A percentile compares a stretch with the other conserved stretches of the same genome.
phyloP scores from a whole-genome alignment of 2,329 filamentous ascomycete genomes.

The Sclerotinia glacialis region DNA sequence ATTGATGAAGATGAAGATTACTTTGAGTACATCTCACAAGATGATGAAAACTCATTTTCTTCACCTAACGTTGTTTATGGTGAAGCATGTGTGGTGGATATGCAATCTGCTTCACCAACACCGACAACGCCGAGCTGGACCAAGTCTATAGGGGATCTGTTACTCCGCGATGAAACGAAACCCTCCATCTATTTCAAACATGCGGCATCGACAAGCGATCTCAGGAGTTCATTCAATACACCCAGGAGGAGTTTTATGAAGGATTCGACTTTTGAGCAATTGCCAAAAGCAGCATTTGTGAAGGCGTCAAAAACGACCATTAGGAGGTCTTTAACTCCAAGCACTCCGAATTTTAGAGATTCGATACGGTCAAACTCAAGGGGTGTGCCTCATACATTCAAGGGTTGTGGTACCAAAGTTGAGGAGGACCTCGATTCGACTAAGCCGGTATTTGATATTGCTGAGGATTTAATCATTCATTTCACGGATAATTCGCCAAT shows the following conservation, averaged over 20 bases:
- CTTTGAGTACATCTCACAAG: constrained; percentile 23
- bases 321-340: constrained; percentile 33
- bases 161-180: not conserved
- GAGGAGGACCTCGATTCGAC: constrained; percentile 24
- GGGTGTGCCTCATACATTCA: not conserved
- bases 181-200: constrained; percentile 22
- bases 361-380: constrained; percentile 5
- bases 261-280: constrained; percentile 24
- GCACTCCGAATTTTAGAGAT: constrained; percentile 18
- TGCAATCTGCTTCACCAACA: constrained; percentile 29
- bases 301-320: constrained; percentile 38
- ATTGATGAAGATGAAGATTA: constrained; percentile 25
- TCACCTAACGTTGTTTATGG: constrained; percentile 32
- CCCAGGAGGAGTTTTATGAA: not conserved
- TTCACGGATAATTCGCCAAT: constrained; percentile 51
- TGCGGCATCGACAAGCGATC: constrained; percentile 25
- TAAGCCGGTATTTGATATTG: constrained; percentile 49
- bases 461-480: constrained; percentile 57
- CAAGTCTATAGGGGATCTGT: constrained; percentile 28
- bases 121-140: constrained; percentile 24
- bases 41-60: constrained; percentile 21
- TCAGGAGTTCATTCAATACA: constrained; percentile 12
- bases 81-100: constrained; percentile 36
- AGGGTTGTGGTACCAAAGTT: constrained; percentile 37
- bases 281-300: constrained; percentile 36